Conservation (phyloP, 768 basidiomycete species). For the Kwoniella sp. region DNA sequence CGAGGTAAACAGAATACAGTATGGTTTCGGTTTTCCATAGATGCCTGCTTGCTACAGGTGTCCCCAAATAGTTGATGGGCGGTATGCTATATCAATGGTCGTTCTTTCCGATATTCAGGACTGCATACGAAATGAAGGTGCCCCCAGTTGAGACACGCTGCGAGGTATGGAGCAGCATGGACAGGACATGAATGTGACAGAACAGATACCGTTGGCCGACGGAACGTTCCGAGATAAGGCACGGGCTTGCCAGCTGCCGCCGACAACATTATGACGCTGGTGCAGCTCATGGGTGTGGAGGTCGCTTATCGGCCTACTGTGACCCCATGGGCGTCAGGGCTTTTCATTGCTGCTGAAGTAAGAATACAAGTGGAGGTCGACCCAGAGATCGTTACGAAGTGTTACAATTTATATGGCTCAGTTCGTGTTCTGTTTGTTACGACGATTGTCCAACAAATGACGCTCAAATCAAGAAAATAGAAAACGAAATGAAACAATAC, state of each 20-base stretch:
- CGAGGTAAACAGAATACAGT: background rate
- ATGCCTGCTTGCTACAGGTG: background rate
- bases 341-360: slow-evolving; percentile 1
- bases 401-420: too few species aligned
- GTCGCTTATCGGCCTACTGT: background rate
- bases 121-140: too few species aligned
- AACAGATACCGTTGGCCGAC: background rate
- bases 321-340: too few species aligned
- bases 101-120: too few species aligned
- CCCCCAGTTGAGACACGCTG: too few species aligned
- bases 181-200: too few species aligned
- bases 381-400: too few species aligned
- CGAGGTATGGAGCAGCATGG: too few species aligned
- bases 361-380: background rate
- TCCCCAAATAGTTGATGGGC: background rate
- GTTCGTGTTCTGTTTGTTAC: too few species aligned
- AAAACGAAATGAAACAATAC: slow-evolving; percentile 32
- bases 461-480: background rate
- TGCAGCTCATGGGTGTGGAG: background rate
- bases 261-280: background rate
- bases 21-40: background rate
- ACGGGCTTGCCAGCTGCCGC: too few species aligned
- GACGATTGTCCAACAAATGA: too few species aligned
- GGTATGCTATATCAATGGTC: background rate
- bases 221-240: slow-evolving; percentile 1